Conservation (phyloP, 805 yeast genomes). For the Myxozyma geophila region DNA sequence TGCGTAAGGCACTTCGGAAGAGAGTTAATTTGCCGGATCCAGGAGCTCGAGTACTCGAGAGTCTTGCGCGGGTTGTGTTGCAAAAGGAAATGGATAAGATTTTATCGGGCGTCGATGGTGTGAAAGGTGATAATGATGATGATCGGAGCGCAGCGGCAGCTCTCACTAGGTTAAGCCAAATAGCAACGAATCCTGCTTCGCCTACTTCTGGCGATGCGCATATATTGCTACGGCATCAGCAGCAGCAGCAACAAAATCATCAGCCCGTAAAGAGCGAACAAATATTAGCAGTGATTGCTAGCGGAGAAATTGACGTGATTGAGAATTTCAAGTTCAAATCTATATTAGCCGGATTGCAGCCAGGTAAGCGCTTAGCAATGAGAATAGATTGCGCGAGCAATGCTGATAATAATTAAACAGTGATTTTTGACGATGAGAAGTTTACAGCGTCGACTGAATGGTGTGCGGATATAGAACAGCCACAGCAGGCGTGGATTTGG, state of each 20-base stretch:
- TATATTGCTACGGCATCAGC: too few relatives aligned
- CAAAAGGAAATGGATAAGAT: conserved; percentile 32
- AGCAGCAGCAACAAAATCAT: too few relatives aligned
- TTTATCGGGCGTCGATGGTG: conserved; percentile 15
- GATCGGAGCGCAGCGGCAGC: conserved; percentile 24
- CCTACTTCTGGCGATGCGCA: too few relatives aligned
- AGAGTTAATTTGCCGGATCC: conserved; percentile 8
- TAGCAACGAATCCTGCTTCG: too few relatives aligned
- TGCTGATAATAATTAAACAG: neutral
- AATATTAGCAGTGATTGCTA: neutral
- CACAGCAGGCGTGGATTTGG: conserved; percentile 34
- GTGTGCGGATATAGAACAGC: conserved; percentile 14
- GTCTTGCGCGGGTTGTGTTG: conserved; percentile 28
- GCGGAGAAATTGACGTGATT: neutral
- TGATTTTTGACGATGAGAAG: conserved; percentile 11
- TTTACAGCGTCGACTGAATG: neutral
- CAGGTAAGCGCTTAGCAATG: neutral
- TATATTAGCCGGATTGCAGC: conserved; percentile 5
- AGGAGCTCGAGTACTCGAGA: conserved; percentile 25
- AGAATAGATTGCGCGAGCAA: neutral
- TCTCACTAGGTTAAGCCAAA: conserved; percentile 8
- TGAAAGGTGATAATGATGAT: conserved; percentile 13
- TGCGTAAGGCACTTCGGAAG: conserved; percentile 23
- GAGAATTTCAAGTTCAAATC: neutral
- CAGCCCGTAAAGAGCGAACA: neutral